A percentile compares a stretch with the other conserved stretches of the same genome.
Evolutionary conservation across 2,329 filamentous ascomycete genomes (phyloP).

Genomic region (Colletotrichum siamense): DNA sequence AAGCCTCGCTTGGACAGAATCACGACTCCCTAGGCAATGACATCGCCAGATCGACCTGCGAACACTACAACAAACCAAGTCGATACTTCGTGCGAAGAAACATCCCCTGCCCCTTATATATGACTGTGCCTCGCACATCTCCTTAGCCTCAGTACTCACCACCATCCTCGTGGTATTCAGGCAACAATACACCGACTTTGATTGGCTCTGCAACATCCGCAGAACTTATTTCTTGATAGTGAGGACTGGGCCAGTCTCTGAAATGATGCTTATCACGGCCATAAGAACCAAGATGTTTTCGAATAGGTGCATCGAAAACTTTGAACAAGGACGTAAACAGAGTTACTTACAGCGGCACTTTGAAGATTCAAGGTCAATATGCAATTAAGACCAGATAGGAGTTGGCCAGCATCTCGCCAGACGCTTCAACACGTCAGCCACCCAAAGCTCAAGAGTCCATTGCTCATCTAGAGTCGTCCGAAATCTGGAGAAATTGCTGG

Average conservation of each 20-base stretch:
- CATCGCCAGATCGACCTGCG: neutral
- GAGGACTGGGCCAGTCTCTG: neutral
- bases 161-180: neutral
- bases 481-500: rapidly evolving
- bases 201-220: neutral
- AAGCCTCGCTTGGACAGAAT: neutral
- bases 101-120: rapidly evolving
- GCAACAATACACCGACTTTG: neutral
- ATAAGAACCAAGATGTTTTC: neutral
- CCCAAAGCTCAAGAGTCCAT: neutral
- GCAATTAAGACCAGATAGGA: neutral
- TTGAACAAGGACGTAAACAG: neutral
- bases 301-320: neutral
- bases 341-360: neutral
- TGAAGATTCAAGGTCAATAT: neutral
- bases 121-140: rapidly evolving
- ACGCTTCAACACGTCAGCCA: neutral
- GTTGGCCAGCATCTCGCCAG: neutral
- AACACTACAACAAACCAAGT: neutral
- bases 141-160: rapidly evolving
- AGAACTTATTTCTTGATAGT: neutral
- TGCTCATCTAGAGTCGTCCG: neutral
- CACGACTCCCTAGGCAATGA: neutral
- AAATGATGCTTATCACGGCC: neutral
- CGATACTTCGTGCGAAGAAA: neutral